phyloP scores from a whole-genome alignment of 2,329 filamentous ascomycete genomes.

The Botrytis tulipae region DNA sequence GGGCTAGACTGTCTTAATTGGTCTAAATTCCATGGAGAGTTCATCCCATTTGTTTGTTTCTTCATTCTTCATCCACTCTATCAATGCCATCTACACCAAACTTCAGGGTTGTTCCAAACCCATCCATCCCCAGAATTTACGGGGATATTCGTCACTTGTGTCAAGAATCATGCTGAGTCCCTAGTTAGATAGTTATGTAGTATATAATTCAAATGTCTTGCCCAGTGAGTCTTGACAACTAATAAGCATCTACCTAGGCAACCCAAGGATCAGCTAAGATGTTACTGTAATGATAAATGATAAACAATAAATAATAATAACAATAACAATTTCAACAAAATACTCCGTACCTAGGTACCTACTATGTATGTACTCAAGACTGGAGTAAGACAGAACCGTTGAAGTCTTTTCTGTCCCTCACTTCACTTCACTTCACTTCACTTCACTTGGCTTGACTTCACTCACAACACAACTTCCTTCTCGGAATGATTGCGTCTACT shows the following conservation, averaged over 20 bases:
- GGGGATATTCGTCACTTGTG: not conserved
- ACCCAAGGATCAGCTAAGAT: conserved; percentile 1
- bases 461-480: not conserved
- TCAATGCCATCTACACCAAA: not conserved
- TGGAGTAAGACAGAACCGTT: not conserved
- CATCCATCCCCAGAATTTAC: not conserved
- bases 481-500: not conserved
- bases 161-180: not conserved
- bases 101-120: not conserved
- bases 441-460: not conserved
- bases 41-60: conserved; percentile 6
- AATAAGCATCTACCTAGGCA: not conserved
- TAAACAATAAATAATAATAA: not conserved
- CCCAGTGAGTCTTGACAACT: not conserved
- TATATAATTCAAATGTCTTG: not conserved
- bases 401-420: not conserved
- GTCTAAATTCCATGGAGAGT: not conserved
- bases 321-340: not conserved
- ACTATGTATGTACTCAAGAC: not conserved
- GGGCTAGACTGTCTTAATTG: not conserved
- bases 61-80: conserved; percentile 1
- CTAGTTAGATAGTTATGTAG: no score
- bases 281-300: no score
- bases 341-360: no score
- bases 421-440: not conserved